phyloP scores from a whole-genome alignment of 208 protist genomes.

The Trypanosoma avium region DNA sequence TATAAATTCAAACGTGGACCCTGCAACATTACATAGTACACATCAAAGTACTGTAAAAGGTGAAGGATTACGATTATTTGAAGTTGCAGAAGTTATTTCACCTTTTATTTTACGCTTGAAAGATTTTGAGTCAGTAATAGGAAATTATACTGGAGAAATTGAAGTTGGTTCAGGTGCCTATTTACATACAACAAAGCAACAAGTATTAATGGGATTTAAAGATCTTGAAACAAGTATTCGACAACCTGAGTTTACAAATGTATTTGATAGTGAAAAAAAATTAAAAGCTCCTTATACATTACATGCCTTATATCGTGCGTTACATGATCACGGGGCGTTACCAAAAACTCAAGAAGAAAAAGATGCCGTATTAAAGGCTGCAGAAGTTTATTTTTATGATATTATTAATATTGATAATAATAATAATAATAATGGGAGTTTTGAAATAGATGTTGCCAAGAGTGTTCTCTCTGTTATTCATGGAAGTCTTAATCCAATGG shows the following conservation, averaged over 20 bases:
- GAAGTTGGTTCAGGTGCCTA: slow-evolving; percentile 74
- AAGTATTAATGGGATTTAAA: slow-evolving; percentile 49
- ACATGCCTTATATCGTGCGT: slow-evolving; percentile 78
- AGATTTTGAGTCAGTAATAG: slow-evolving; percentile 27
- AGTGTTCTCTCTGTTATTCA: slow-evolving; percentile 50
- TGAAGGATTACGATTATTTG: slow-evolving; percentile 43
- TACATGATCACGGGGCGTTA: slow-evolving; percentile 32
- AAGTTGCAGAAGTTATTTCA: slow-evolving; percentile 71
- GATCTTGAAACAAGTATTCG: slow-evolving; percentile 52
- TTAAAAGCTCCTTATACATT: slow-evolving; percentile 52
- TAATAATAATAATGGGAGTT: slow-evolving; percentile 26
- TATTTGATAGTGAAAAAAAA: slow-evolving; percentile 90
- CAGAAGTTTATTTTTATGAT: slow-evolving; percentile 24
- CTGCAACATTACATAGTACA: slow-evolving; percentile 8
- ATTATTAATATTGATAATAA: slow-evolving; percentile 31
- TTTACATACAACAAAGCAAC: slow-evolving; percentile 90
- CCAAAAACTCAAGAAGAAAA: slow-evolving; percentile 38
- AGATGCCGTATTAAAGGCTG: slow-evolving; percentile 29
- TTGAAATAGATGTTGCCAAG: slow-evolving; percentile 28
- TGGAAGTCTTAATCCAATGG: slow-evolving; percentile 90
- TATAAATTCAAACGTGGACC: slow-evolving; percentile 44
- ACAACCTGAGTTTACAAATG: slow-evolving; percentile 54
- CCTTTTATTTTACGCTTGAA: slow-evolving; percentile 66
- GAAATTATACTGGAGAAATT: slow-evolving; percentile 24
- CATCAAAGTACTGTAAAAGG: not conserved